Evolutionary conservation across 208 protist species (phyloP).

Genomic region (Trypanosoma scelopori): DNA sequence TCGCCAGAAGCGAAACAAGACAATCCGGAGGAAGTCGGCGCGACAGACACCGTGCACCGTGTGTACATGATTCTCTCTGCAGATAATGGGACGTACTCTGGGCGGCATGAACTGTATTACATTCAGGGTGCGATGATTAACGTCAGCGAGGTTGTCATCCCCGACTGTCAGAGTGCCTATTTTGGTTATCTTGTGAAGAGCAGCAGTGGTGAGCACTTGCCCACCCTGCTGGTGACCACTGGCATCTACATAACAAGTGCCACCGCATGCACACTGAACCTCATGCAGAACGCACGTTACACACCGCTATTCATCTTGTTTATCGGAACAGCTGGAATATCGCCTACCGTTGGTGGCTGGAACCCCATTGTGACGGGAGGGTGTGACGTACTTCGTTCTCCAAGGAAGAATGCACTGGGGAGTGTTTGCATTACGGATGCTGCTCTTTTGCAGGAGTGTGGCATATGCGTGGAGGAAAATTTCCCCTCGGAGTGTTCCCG

Average conservation of each 20-base stretch:
- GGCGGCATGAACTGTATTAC: constrained; percentile 51
- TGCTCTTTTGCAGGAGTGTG: constrained; percentile 51
- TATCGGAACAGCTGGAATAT: constrained; percentile 52
- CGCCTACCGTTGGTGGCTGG: constrained; percentile 53
- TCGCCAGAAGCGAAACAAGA: not conserved
- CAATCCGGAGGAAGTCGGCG: not conserved
- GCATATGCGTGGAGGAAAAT: constrained; percentile 45
- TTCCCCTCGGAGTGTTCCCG: constrained; percentile 44
- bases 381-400: not conserved
- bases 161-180: constrained; percentile 35
- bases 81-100: constrained; percentile 59
- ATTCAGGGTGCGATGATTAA: constrained; percentile 49
- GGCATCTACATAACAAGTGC: constrained; percentile 48
- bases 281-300: constrained; percentile 50
- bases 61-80: constrained; percentile 57
- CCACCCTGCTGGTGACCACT: constrained; percentile 43
- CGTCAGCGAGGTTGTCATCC: constrained; percentile 24
- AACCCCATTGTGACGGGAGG: constrained; percentile 2
- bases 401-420: constrained; percentile 45
- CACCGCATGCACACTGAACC: constrained; percentile 38
- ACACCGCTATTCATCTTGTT: constrained; percentile 42
- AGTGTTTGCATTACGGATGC: constrained; percentile 61
- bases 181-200: constrained; percentile 54
- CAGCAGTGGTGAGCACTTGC: constrained; percentile 36
- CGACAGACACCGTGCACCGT: not conserved